Conservation (phyloP, 2,329 filamentous ascomycete species). For the Cercospora sesami region DNA sequence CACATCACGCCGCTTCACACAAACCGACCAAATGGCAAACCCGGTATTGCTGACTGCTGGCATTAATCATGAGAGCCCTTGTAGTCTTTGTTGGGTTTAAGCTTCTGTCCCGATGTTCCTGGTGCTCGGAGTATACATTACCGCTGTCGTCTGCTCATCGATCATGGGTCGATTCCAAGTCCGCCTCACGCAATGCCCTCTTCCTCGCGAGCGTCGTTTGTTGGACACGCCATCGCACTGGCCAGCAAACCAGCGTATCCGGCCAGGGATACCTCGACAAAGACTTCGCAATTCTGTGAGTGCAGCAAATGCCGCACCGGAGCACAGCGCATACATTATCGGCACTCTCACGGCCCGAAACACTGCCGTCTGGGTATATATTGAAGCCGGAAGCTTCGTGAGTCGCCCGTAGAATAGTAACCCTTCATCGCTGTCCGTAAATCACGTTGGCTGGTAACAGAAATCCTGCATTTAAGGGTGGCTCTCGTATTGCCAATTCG, state of each 20-base stretch:
- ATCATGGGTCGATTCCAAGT: background rate
- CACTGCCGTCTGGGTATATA: background rate
- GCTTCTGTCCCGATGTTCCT: conserved; percentile 4
- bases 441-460: background rate
- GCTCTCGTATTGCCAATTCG: background rate
- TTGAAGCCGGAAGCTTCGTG: conserved; percentile 9
- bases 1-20: background rate
- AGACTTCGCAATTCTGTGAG: background rate
- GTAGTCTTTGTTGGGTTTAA: background rate
- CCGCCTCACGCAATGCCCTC: background rate
- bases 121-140: background rate
- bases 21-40: background rate
- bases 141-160: background rate
- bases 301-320: background rate
- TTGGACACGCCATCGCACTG: background rate
- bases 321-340: background rate
- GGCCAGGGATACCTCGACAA: conserved; percentile 4
- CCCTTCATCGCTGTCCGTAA: conserved; percentile 3
- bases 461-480: background rate
- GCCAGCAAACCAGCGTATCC: background rate
- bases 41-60: background rate
- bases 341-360: conserved; percentile 5
- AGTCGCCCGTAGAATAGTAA: background rate
- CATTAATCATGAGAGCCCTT: background rate
- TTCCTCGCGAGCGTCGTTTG: background rate